Evolutionary conservation across 805 yeast genomes (phyloP).

Genomic region (Candida xiaguanensis): DNA sequence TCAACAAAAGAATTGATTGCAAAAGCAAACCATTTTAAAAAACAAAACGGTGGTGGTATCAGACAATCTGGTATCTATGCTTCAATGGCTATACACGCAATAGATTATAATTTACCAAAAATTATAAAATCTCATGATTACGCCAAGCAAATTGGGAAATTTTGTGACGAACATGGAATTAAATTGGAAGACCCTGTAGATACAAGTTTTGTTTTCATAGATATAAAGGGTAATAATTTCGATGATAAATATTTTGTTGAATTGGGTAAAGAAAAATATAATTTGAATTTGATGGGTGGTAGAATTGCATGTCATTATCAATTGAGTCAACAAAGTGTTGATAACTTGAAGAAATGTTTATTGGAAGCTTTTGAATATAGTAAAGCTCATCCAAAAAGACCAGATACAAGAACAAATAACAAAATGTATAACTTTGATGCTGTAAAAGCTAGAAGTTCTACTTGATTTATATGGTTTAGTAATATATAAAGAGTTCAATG

Average conservation of each 20-base stretch:
- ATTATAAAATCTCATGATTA: slow-evolving; percentile 27
- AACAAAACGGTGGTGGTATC: slow-evolving; percentile 44
- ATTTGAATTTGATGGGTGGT: slow-evolving; percentile 63
- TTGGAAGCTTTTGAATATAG: slow-evolving; percentile 48
- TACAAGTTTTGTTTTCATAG: slow-evolving; percentile 41
- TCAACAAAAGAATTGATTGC: slow-evolving; percentile 25
- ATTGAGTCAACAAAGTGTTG: slow-evolving; percentile 27
- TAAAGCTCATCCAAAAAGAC: slow-evolving; percentile 8
- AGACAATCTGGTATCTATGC: slow-evolving; percentile 41
- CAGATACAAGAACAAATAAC: slow-evolving; percentile 15
- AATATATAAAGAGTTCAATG: too few species aligned
- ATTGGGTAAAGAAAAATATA: slow-evolving; percentile 49
- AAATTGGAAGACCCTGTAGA: slow-evolving; percentile 35
- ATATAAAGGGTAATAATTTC: slow-evolving; percentile 27
- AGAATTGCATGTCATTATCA: slow-evolving; percentile 38
- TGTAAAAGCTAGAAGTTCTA: slow-evolving; percentile 7
- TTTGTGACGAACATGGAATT: slow-evolving; percentile 27
- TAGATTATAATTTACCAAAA: slow-evolving; percentile 35
- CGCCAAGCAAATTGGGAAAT: slow-evolving; percentile 32
- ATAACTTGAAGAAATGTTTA: slow-evolving; percentile 44
- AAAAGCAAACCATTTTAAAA: slow-evolving; percentile 43
- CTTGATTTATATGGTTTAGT: slow-evolving; percentile 1
- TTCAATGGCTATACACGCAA: slow-evolving; percentile 38
- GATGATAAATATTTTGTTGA: slow-evolving; percentile 20
- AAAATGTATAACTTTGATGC: slow-evolving; percentile 22